Conservation (phyloP, 1,139 yeast genomes). For the Yamadazyma blattariae region DNA sequence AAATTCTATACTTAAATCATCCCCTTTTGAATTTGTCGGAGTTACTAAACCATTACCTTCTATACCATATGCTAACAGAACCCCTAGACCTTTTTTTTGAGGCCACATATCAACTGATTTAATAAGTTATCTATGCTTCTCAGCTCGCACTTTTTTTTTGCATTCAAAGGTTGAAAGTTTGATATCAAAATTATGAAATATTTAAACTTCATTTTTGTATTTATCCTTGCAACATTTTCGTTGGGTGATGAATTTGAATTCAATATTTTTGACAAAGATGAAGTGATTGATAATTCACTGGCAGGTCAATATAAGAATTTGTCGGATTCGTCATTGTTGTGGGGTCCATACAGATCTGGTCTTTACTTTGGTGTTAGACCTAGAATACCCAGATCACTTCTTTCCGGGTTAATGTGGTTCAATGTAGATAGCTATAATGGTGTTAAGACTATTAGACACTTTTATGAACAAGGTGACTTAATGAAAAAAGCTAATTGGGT, state of each 20-base stretch:
- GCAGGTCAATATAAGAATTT: slow-evolving; percentile 22
- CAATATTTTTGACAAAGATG: slow-evolving; percentile 4
- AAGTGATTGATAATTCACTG: slow-evolving; percentile 12
- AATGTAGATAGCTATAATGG: slow-evolving; percentile 61
- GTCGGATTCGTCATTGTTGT: slow-evolving; percentile 41
- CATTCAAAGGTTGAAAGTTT: too few relatives aligned
- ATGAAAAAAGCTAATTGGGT: slow-evolving; percentile 84
- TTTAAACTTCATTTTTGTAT: not conserved
- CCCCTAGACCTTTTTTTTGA: slow-evolving; percentile 37
- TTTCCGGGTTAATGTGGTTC: slow-evolving; percentile 91
- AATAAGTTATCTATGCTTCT: too few relatives aligned
- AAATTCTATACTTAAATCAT: slow-evolving; percentile 3
- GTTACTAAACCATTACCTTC: slow-evolving; percentile 25
- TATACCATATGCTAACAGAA: slow-evolving; percentile 38
- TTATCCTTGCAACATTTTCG: not conserved
- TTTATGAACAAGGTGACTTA: slow-evolving; percentile 72
- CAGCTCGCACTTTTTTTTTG: not conserved
- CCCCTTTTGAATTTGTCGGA: slow-evolving; percentile 2
- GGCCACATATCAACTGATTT: slow-evolving; percentile 34
- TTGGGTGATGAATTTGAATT: slow-evolving; percentile 5
- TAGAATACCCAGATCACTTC: slow-evolving; percentile 67
- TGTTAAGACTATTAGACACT: slow-evolving; percentile 66
- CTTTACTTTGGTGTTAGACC: slow-evolving; percentile 86
- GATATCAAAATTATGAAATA: not conserved
- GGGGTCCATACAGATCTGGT: slow-evolving; percentile 95